Percentiles rank a stretch among this genome's conserved stretches.
Evolutionary conservation across 202 grass and related monocot genomes (phyloP).

Genomic region (Bolboschoenoplectus hybrid): DNA sequence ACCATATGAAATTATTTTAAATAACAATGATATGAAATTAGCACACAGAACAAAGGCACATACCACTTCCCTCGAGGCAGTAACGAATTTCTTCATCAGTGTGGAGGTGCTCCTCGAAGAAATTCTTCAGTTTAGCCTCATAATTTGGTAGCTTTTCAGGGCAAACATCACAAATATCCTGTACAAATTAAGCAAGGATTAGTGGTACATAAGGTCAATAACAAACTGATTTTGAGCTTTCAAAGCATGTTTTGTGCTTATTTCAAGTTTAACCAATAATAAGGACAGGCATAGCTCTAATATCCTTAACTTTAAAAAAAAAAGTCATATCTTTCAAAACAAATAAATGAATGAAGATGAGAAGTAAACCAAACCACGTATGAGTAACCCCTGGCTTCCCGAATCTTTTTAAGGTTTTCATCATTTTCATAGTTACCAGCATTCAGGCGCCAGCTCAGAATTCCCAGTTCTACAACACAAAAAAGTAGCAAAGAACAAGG

Average conservation of each 20-base stretch:
- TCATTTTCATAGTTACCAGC: conserved; percentile 82
- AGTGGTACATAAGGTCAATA: neutral
- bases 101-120: conserved; percentile 95
- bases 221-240: neutral
- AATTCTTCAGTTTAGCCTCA: conserved; percentile 75
- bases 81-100: conserved; percentile 98
- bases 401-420: conserved; percentile 88
- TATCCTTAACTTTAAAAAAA: neutral
- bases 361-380: conserved; percentile 58
- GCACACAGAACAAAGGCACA: conserved; percentile 34
- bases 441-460: conserved; percentile 81
- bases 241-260: neutral
- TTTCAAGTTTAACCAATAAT: neutral
- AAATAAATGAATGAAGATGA: neutral
- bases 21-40: conserved; percentile 21
- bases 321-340: neutral
- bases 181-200: conserved; percentile 39
- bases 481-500: neutral
- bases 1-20: neutral
- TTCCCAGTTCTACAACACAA: conserved; percentile 67
- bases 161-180: conserved; percentile 92
- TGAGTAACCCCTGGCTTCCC: conserved; percentile 87
- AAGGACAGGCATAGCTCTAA: neutral
- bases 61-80: conserved; percentile 90
- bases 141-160: conserved; percentile 90